These are phyloP conservation scores for Ophiostoma novo-ulmi DNA, from an alignment of 2,329 filamentous ascomycete genomes.

Conservation along the genomic window DNA sequence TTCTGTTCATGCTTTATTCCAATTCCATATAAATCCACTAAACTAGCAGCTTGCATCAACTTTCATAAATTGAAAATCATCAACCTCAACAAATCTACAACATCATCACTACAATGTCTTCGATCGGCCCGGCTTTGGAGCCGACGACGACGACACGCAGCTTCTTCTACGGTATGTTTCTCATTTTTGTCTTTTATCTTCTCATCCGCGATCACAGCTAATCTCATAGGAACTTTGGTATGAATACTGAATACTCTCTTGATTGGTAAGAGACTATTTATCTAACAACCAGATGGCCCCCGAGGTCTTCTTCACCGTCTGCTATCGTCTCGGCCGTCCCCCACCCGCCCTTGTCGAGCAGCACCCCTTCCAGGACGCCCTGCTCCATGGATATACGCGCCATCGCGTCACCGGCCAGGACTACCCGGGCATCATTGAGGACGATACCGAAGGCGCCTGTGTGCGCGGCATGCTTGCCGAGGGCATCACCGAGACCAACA, in stretches of 20 bases:
- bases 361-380: constrained; percentile 63
- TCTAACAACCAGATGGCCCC: constrained; percentile 62
- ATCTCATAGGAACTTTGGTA: constrained; percentile 39
- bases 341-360: constrained; percentile 50
- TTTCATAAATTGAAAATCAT: background rate
- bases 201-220: background rate
- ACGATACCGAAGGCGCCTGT: constrained; percentile 53
- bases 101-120: background rate
- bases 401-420: constrained; percentile 63
- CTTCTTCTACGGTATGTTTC: constrained; percentile 53
- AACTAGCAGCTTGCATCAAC: background rate
- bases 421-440: constrained; percentile 69
- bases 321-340: constrained; percentile 55
- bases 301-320: constrained; percentile 78
- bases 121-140: constrained; percentile 16
- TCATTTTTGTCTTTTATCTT: background rate
- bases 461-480: constrained; percentile 68
- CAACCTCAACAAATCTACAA: background rate
- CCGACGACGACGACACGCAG: constrained; percentile 32
- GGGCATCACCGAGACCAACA: constrained; percentile 71
- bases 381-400: constrained; percentile 69
- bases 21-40: no score
- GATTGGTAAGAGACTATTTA: background rate
- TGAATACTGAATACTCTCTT: background rate
- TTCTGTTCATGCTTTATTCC: background rate